These are phyloP conservation scores for Sonneratia caseolaris DNA, from an alignment of 345 rosid genomes.

Conservation along the genomic window DNA sequence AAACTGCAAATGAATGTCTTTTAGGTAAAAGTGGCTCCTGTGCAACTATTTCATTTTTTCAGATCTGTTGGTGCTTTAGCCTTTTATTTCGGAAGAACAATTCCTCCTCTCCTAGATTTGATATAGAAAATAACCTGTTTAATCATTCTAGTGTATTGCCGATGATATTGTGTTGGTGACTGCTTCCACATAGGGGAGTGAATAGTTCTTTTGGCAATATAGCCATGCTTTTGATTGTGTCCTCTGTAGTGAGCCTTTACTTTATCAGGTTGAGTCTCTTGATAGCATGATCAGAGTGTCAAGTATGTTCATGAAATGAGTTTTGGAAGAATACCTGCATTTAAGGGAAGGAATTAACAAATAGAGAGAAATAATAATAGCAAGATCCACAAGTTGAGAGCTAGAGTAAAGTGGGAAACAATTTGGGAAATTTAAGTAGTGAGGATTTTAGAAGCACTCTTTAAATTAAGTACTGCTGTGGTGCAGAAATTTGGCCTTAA, in stretches of 20 bases:
- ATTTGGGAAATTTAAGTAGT: neutral
- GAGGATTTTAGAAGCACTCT: neutral
- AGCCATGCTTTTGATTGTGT: neutral
- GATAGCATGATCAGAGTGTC: neutral
- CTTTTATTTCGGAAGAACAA: too few relatives aligned
- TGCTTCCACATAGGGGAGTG: too few relatives aligned
- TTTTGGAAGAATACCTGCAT: neutral
- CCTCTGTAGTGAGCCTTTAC: neutral
- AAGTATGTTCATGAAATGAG: too few relatives aligned
- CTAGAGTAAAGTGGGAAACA: neutral
- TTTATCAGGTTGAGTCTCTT: neutral
- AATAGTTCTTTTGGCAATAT: neutral
- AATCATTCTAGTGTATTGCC: too few relatives aligned
- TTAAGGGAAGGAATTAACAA: neutral
- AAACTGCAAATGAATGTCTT: constrained; percentile 33
- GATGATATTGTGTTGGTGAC: too few relatives aligned
- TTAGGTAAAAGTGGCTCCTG: constrained; percentile 36
- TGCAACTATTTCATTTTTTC: too few relatives aligned
- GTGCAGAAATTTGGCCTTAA: neutral
- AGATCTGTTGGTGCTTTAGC: too few relatives aligned
- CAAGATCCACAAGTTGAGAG: neutral
- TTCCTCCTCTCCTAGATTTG: too few relatives aligned
- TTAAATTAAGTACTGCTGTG: neutral
- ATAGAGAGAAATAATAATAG: neutral
- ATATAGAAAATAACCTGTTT: too few relatives aligned